Evolutionary conservation across 768 basidiomycete species (phyloP).

Genomic region (Dictyophora rubrovolvata): DNA sequence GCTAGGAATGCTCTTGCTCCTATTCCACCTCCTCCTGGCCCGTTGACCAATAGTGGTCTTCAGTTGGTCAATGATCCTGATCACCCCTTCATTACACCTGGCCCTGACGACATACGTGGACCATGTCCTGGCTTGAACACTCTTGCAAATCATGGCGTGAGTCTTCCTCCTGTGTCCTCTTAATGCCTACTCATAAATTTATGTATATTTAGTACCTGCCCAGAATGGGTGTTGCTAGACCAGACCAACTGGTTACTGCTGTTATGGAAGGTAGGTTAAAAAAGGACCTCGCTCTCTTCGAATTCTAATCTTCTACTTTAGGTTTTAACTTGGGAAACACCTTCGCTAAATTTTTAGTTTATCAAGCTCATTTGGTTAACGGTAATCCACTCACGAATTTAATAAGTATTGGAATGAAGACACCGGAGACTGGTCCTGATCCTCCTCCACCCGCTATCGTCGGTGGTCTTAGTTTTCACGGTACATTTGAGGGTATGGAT

Average conservation of each 20-base stretch:
- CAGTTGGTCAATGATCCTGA: conserved; percentile 4
- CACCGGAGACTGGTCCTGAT: not conserved
- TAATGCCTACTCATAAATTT: not conserved
- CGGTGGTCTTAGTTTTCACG: conserved; percentile 7
- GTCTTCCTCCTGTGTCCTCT: not conserved
- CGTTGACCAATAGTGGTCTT: not conserved
- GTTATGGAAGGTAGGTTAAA: conserved; percentile 3
- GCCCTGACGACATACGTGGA: not conserved
- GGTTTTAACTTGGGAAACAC: conserved; percentile 7
- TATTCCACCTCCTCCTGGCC: not conserved
- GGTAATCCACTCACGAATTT: conserved; percentile 8
- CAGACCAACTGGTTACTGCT: conserved; percentile 5
- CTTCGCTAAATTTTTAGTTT: conserved; percentile 1
- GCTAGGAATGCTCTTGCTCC: not conserved
- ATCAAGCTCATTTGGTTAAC: conserved; percentile 6
- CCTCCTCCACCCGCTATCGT: not conserved
- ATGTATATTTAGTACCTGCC: conserved; percentile 1
- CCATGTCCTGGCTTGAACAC: conserved; percentile 10
- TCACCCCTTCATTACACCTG: conserved; percentile 1
- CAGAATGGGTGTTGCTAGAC: conserved; percentile 3
- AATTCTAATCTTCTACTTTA: not conserved
- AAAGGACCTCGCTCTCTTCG: not conserved
- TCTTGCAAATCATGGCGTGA: conserved; percentile 6
- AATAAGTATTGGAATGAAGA: conserved; percentile 6
- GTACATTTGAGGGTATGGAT: conserved; percentile 3